phyloP scores from a whole-genome alignment of 2,329 filamentous ascomycete species.

The Huntiella moniliformis region DNA sequence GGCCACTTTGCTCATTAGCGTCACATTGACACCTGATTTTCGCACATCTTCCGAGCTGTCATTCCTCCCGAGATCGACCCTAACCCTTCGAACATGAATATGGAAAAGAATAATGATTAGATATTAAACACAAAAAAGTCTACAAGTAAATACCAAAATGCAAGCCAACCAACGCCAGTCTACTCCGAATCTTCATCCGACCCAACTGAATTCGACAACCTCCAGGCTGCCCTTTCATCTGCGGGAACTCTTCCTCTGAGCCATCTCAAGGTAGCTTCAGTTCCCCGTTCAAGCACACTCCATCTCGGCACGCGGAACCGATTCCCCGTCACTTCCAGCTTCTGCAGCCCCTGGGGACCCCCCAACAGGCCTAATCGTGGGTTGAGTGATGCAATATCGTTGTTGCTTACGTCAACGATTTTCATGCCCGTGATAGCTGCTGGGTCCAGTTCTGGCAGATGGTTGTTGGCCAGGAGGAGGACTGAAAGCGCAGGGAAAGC shows the following conservation, averaged over 20 bases:
- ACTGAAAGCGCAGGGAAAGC: slow-evolving; percentile 52
- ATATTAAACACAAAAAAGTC: slow-evolving; percentile 4
- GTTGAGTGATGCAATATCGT: slow-evolving; percentile 67
- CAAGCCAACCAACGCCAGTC: background rate
- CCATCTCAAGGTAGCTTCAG: slow-evolving; percentile 67
- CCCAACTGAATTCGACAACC: slow-evolving; percentile 24
- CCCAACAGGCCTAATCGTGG: slow-evolving; percentile 63
- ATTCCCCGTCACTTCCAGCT: slow-evolving; percentile 67
- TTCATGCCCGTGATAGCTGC: slow-evolving; percentile 56
- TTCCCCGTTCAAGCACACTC: slow-evolving; percentile 70
- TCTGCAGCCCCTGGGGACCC: slow-evolving; percentile 38
- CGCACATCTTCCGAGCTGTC: too few species aligned
- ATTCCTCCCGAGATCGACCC: too few species aligned
- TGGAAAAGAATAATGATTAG: background rate
- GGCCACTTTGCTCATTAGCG: too few species aligned
- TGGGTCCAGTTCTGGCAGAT: slow-evolving; percentile 52
- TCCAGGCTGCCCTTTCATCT: slow-evolving; percentile 39
- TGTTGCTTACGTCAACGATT: slow-evolving; percentile 64
- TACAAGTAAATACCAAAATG: background rate
- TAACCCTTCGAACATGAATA: background rate
- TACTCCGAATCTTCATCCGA: slow-evolving; percentile 8
- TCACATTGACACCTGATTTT: too few species aligned
- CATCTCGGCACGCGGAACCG: slow-evolving; percentile 73
- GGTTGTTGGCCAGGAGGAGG: slow-evolving; percentile 62
- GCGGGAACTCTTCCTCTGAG: slow-evolving; percentile 55